Percentiles rank a stretch among this genome's conserved stretches.
Conservation (phyloP, 257 asterid species). For the Avicennia marina region DNA sequence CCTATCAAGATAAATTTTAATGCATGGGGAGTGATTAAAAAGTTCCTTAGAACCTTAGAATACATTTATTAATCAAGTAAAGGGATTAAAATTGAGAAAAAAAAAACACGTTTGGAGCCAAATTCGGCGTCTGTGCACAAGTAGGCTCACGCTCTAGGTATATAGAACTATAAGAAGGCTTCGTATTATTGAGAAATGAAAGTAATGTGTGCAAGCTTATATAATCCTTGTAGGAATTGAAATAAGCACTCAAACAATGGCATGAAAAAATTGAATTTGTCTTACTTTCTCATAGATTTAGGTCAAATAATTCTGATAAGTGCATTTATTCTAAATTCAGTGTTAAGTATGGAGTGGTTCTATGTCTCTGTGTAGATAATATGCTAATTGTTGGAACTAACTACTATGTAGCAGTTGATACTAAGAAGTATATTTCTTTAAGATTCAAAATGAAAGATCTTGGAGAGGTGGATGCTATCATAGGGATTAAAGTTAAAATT, state of each 20-base stretch:
- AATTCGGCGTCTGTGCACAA: no score
- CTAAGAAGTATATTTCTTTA: background rate
- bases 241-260: background rate
- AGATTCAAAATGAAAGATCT: background rate
- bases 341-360: no score
- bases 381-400: background rate
- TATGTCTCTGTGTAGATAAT: background rate
- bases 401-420: background rate
- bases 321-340: background rate
- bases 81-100: no score
- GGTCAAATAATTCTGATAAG: background rate
- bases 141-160: no score
- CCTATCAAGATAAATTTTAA: no score
- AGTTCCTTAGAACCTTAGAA: no score
- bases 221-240: no score
- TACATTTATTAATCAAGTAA: no score
- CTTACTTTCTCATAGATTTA: background rate
- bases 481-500: background rate
- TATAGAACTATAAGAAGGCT: no score
- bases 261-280: background rate
- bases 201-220: background rate
- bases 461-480: background rate
- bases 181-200: background rate
- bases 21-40: no score
- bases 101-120: no score